These are phyloP conservation scores for Aphanoascus verrucosus DNA, from an alignment of 2,329 filamentous ascomycete species.

Conservation along the genomic window DNA sequence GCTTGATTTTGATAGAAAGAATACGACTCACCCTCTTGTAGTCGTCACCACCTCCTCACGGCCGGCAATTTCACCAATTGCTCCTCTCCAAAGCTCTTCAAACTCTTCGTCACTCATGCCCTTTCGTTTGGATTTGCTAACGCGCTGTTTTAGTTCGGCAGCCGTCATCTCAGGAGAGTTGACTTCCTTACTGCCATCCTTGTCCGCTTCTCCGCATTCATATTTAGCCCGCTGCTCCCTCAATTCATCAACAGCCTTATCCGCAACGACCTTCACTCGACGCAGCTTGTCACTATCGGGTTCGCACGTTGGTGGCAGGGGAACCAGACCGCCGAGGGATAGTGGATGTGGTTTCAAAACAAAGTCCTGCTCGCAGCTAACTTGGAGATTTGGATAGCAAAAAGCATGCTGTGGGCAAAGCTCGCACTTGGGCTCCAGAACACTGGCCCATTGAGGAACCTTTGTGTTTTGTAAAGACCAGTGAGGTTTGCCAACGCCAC, in stretches of 20 bases:
- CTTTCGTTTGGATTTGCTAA: conserved; percentile 66
- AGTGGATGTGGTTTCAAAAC: conserved; percentile 75
- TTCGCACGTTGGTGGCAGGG: conserved; percentile 83
- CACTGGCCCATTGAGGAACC: conserved; percentile 61
- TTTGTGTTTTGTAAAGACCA: conserved; percentile 49
- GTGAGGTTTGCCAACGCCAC: conserved; percentile 63
- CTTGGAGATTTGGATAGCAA: conserved; percentile 68
- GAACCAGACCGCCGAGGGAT: conserved; percentile 66
- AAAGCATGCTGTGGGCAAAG: conserved; percentile 82
- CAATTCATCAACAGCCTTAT: conserved; percentile 77
- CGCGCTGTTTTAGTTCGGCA: conserved; percentile 62
- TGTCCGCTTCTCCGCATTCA: conserved; percentile 68
- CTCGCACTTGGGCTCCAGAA: conserved; percentile 72
- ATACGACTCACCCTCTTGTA: conserved; percentile 47
- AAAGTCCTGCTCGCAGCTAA: conserved; percentile 77
- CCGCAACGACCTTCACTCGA: conserved; percentile 74
- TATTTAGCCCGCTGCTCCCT: conserved; percentile 76
- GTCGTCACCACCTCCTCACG: conserved; percentile 51
- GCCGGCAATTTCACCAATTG: conserved; percentile 41
- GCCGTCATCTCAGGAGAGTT: conserved; percentile 56
- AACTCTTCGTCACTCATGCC: conserved; percentile 81
- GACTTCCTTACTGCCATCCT: conserved; percentile 50
- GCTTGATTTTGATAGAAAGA: conserved; percentile 5
- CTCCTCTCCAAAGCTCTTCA: conserved; percentile 59
- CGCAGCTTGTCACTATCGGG: conserved; percentile 87